Evolutionary conservation across 768 basidiomycete genomes (phyloP), one percentile per base, ranked within the genome.

Genomic region (Leccinum truebloodii): DNA sequence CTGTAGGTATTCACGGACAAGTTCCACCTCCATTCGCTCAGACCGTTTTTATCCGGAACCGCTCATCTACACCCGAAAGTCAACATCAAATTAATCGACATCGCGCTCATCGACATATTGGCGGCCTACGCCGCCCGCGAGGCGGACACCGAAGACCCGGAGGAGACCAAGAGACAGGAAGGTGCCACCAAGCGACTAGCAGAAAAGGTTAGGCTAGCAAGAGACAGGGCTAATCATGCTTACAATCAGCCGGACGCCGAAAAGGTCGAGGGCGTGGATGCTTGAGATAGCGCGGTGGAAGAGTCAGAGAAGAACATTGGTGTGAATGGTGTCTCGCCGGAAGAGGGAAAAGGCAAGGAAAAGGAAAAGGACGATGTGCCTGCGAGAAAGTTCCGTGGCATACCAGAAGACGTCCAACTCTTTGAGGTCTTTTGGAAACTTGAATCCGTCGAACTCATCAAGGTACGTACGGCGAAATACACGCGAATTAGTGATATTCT

Each of bases 391-490:
- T 98, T 97, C 79, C 80, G 97, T 73, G 97, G 97, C 20, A 87
- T 98, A 48, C 97, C 97, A 8, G 92, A 95, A 71, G 84, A 98
- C 65, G 97, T 96, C 24, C 92, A 90, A 70, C 76, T 99, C 54
- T 99, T 99, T 63, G 97, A 99, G 71, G 95, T 98, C 95, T 99
- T 73, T 99, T 99, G 97, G 96, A 88, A 91, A 64, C 97, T n/a
- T n/a, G n/a, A 99, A 73, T 94, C 98, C 48, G 48, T 98, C 10
- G 90, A 97, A 72, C 85, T 99, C 28, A 95, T 99, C 80, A 97
- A 95, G 85, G 95, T 93, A 65, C 20, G 83, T 71, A 22, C 22
- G 14, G 18, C 6, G 52, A 10, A 3, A 55, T 26, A 10, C 3
- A 12, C 22, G 14, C n/a, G 12, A 14, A 49, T 9, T 34, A 34